Conservation (phyloP, 2,329 filamentous ascomycete genomes). For the Penicillium sp. region DNA sequence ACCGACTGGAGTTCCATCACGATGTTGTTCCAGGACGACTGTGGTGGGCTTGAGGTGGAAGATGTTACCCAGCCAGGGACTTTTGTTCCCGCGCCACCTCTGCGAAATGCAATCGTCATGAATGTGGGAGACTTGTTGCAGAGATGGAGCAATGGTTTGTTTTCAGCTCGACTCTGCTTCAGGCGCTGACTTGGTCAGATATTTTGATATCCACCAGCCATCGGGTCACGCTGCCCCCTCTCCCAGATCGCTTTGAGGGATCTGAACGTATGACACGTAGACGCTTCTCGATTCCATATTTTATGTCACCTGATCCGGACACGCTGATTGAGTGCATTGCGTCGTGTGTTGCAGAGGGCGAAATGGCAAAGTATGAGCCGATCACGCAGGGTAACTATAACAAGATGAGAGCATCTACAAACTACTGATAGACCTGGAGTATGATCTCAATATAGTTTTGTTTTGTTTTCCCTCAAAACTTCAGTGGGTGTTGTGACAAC, state of each 20-base stretch:
- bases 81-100: conserved; percentile 44
- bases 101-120: conserved; percentile 48
- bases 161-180: not conserved
- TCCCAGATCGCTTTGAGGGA: conserved; percentile 40
- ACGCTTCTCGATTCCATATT: conserved; percentile 63
- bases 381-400: conserved; percentile 45
- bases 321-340: conserved; percentile 56
- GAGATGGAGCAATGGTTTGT: conserved; percentile 53
- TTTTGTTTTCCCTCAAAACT: too few relatives aligned
- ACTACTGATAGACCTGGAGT: conserved; percentile 7
- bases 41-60: conserved; percentile 55
- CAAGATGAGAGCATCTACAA: conserved; percentile 21
- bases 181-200: conserved; percentile 33
- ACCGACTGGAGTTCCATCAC: conserved; percentile 58
- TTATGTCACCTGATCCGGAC: conserved; percentile 54
- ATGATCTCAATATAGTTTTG: too few relatives aligned
- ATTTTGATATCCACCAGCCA: conserved; percentile 56
- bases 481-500: too few relatives aligned
- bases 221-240: conserved; percentile 52
- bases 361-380: conserved; percentile 55
- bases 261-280: conserved; percentile 48
- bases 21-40: conserved; percentile 56
- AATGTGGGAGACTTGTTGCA: conserved; percentile 55
- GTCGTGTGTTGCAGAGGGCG: conserved; percentile 45
- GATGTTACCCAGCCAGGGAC: conserved; percentile 40